Conservation (phyloP, 202 grass and related monocot species). For the Hordeum pubiflorum region DNA sequence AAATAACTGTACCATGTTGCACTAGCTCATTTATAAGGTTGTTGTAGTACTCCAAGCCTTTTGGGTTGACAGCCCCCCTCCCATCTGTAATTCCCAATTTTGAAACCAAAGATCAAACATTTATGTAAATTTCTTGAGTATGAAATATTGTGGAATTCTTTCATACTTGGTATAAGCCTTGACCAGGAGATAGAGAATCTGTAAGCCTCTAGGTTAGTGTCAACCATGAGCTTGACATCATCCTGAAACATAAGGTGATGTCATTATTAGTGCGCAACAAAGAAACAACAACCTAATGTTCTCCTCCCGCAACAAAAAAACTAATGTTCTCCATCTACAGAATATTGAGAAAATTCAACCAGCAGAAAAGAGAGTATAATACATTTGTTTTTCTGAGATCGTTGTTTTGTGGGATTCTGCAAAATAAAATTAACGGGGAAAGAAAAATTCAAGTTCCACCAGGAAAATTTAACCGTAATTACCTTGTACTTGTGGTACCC, state of each 20-base stretch:
- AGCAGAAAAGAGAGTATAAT: background rate
- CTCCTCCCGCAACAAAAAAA: background rate
- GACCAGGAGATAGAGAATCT: slow-evolving; percentile 59
- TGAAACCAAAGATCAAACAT: background rate
- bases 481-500: slow-evolving; percentile 22
- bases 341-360: background rate
- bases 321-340: background rate
- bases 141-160: background rate
- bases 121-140: background rate
- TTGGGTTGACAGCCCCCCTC: slow-evolving; percentile 53
- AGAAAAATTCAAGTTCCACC: background rate
- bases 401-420: background rate
- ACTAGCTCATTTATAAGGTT: slow-evolving; percentile 57
- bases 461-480: background rate
- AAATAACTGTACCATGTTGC: slow-evolving; percentile 30
- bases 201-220: slow-evolving; percentile 52
- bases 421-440: background rate
- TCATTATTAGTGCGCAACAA: background rate
- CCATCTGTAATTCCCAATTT: slow-evolving; percentile 46
- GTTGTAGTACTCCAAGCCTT: slow-evolving; percentile 63
- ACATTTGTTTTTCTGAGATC: background rate
- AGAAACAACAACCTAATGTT: background rate
- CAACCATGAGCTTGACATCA: slow-evolving; percentile 58
- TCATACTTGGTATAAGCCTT: slow-evolving; percentile 58
- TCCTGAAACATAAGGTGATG: slow-evolving; percentile 47